These are phyloP conservation scores for Chrysosphaeria jannelii DNA, from an alignment of 2,329 filamentous ascomycete species.

Conservation along the genomic window DNA sequence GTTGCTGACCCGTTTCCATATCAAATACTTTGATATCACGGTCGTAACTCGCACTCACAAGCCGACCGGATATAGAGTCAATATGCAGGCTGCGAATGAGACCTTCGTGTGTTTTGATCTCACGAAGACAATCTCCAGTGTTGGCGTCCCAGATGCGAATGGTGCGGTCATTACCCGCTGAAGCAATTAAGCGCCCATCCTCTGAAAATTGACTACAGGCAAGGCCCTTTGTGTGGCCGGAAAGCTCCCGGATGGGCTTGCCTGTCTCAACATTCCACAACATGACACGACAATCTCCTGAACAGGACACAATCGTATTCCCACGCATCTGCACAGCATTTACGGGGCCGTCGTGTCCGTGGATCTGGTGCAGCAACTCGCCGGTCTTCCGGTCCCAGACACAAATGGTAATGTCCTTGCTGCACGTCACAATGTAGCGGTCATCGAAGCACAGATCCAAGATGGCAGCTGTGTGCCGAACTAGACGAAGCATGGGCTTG, in stretches of 20 bases:
- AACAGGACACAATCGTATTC: conserved; percentile 76
- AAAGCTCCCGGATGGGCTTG: conserved; percentile 68
- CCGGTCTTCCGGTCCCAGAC: conserved; percentile 76
- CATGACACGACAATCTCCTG: conserved; percentile 76
- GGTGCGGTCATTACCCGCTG: conserved; percentile 79
- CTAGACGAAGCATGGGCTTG: conserved; percentile 47
- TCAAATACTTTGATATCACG: conserved; percentile 88
- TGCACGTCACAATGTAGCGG: conserved; percentile 83
- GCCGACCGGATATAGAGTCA: conserved; percentile 56
- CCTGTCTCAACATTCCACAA: conserved; percentile 86
- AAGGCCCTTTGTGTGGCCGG: conserved; percentile 69
- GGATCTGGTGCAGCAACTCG: conserved; percentile 42
- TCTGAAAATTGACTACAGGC: conserved; percentile 92
- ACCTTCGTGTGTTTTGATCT: conserved; percentile 55
- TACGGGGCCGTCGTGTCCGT: conserved; percentile 70
- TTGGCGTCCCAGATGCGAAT: conserved; percentile 92
- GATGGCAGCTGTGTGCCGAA: conserved; percentile 59
- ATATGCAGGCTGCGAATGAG: conserved; percentile 77
- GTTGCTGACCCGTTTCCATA: conserved; percentile 45
- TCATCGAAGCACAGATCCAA: conserved; percentile 83
- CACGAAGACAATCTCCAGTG: conserved; percentile 55
- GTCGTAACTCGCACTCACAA: conserved; percentile 84
- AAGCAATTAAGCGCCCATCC: conserved; percentile 76
- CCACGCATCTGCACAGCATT: conserved; percentile 90
- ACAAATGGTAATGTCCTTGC: conserved; percentile 80